These are phyloP conservation scores for Trypanosoma congolense DNA, from an alignment of 208 protist species.

Conservation along the genomic window DNA sequence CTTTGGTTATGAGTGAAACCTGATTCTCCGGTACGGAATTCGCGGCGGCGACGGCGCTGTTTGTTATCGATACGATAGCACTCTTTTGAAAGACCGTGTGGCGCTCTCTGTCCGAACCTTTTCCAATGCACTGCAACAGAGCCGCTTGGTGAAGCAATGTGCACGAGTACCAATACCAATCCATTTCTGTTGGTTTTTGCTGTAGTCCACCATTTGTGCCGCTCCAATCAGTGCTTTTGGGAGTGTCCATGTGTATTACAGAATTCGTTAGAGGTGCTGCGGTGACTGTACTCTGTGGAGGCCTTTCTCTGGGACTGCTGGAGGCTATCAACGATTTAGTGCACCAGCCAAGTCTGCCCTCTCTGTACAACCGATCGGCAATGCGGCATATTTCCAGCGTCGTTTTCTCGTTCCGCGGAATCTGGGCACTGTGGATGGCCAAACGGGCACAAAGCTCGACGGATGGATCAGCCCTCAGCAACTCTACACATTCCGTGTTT, in stretches of 20 bases:
- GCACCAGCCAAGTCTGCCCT: constrained; percentile 72
- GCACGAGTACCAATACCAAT: constrained; percentile 69
- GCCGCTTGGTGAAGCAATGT: constrained; percentile 56
- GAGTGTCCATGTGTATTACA: not conserved
- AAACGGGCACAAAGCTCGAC: constrained; percentile 79
- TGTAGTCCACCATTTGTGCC: constrained; percentile 9
- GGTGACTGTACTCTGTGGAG: not conserved
- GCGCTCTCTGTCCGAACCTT: constrained; percentile 27
- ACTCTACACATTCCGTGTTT: constrained; percentile 40
- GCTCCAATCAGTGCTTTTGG: not conserved
- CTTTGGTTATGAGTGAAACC: constrained; percentile 21
- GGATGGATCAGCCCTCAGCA: constrained; percentile 54
- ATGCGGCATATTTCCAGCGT: constrained; percentile 65
- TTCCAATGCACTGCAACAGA: constrained; percentile 27
- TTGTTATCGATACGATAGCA: constrained; percentile 53
- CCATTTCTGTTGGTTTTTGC: constrained; percentile 30
- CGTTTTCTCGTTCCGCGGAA: constrained; percentile 50
- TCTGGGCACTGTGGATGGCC: constrained; percentile 37
- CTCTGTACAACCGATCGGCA: constrained; percentile 59
- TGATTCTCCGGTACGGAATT: constrained; percentile 27
- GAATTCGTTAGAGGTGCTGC: not conserved
- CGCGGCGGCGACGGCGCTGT: constrained; percentile 66
- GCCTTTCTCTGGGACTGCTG: constrained; percentile 9
- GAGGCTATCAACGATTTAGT: constrained; percentile 17
- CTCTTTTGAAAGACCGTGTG: constrained; percentile 24